These are phyloP conservation scores for Trichophyton equinum DNA, from an alignment of 2,329 filamentous ascomycete genomes.

Conservation along the genomic window DNA sequence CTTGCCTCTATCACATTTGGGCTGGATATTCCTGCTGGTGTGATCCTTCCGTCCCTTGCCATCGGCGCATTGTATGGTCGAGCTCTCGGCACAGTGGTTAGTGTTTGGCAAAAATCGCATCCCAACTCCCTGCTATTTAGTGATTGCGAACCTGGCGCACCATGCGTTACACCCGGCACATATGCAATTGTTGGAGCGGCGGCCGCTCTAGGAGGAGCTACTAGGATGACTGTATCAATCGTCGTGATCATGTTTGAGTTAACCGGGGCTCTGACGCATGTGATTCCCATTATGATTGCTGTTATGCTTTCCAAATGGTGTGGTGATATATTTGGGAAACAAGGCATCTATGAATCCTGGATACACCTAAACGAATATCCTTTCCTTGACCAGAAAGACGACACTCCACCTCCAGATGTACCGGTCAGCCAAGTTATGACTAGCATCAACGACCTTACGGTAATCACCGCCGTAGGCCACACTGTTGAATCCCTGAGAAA, in stretches of 20 bases:
- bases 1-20: conserved; percentile 84
- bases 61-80: conserved; percentile 85
- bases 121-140: conserved; percentile 65
- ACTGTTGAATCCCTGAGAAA: conserved; percentile 63
- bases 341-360: conserved; percentile 96
- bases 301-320: conserved; percentile 99
- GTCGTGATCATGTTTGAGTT: conserved; percentile 99
- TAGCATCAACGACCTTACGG: conserved; percentile 73
- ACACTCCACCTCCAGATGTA: conserved; percentile 65
- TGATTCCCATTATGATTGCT: conserved; percentile 96
- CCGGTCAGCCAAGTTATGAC: conserved; percentile 87
- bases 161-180: conserved; percentile 84
- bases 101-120: conserved; percentile 72
- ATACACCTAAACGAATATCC: conserved; percentile 94
- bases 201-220: conserved; percentile 84
- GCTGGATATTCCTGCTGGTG: conserved; percentile 84
- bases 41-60: conserved; percentile 90
- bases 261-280: conserved; percentile 88
- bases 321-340: conserved; percentile 82
- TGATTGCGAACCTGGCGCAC: conserved; percentile 70
- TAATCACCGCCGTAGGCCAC: conserved; percentile 76
- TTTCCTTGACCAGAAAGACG: conserved; percentile 84
- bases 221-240: conserved; percentile 92
- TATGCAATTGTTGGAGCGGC: conserved; percentile 95
- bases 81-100: conserved; percentile 75